Conservation (phyloP, 2,329 filamentous ascomycete species). For the Cladobotryum protrusum region DNA sequence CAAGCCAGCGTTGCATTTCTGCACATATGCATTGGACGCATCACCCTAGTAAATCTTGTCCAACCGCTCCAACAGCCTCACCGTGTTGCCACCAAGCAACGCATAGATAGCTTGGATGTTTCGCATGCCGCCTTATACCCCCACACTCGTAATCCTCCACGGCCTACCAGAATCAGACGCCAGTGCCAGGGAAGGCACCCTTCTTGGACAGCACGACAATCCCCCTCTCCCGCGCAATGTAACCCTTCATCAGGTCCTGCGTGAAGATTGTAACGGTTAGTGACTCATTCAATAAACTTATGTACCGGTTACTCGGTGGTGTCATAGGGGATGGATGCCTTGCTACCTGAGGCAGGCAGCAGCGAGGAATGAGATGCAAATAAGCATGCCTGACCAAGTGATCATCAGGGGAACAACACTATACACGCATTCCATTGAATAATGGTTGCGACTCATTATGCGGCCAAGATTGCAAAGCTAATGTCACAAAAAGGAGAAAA, state of each 20-base stretch:
- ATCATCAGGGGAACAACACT: not conserved
- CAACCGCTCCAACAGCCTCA: not conserved
- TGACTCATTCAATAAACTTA: slow-evolving; percentile 22
- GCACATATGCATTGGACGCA: not conserved
- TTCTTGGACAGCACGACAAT: slow-evolving; percentile 91
- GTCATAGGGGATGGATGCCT: not conserved
- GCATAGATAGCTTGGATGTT: not conserved
- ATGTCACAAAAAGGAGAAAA: not conserved
- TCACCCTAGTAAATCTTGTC: not conserved
- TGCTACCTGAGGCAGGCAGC: slow-evolving; percentile 18
- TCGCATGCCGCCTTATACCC: not conserved
- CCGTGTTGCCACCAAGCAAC: not conserved
- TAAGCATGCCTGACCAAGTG: not conserved
- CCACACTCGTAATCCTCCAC: not conserved
- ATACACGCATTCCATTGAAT: not conserved
- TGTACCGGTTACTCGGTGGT: not conserved
- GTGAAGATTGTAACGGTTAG: slow-evolving; percentile 20
- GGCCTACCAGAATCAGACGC: slow-evolving; percentile 40
- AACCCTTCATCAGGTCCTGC: slow-evolving; percentile 93
- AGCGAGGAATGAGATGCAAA: slow-evolving; percentile 11
- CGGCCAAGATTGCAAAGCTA: not conserved
- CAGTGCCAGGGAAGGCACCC: slow-evolving; percentile 89
- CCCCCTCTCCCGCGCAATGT: slow-evolving; percentile 84
- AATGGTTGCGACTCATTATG: not conserved
- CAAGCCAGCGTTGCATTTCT: not conserved